Base-by-base conservation (phyloP, 371 early-diverging fungal species). In the Capniomyces stellatus region DNA sequence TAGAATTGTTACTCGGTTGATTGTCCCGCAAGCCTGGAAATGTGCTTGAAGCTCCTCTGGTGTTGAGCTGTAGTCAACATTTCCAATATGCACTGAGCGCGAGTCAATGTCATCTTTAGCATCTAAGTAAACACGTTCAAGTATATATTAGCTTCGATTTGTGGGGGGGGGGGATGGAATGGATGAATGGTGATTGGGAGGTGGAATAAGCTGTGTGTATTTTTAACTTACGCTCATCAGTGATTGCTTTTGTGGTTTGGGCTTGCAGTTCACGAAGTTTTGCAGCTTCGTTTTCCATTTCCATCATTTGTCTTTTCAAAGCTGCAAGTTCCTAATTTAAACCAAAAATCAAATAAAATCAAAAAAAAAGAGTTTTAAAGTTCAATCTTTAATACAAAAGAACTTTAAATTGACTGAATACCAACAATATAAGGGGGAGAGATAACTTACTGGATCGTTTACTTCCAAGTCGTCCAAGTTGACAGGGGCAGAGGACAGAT, bases 1-100 rank as follows among this genome's bases (percentile, higher is more conserved):
- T 30, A 90, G 66, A 61, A 95, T 95, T 13, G 96, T 95, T 15
- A 95, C 88, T 39, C 98, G 78, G 70, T 93, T 93, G 59, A 97
- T 93, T 22, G 85, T 81, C n/a, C 98, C 98, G 65, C 94, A 92
- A 8, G 88, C 77, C 66, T 89, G 85, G 63, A 98, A 98, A 60
- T 90, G 94, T 23, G 83, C 82, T 70, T 96, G 94, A 39, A 98
- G 74, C 63, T 95, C 92, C 65, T 96, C 95, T 24, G 96, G 94
- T 40, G 95, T 89, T 24, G 92, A 73, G 27, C 75, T 76, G 71
- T 94, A 98, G 64, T 98, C 98, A 21, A 97, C 95, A 66, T 93
- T 92, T 43, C 92, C 91, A 51, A 98, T 85, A 66, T 92, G 92
- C 44, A 95, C 81, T 22, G 95, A 94, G 52, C 96, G 76, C n/a